These are phyloP conservation scores for Lanmaoa rubissima DNA, from an alignment of 768 basidiomycete genomes.

Conservation along the genomic window DNA sequence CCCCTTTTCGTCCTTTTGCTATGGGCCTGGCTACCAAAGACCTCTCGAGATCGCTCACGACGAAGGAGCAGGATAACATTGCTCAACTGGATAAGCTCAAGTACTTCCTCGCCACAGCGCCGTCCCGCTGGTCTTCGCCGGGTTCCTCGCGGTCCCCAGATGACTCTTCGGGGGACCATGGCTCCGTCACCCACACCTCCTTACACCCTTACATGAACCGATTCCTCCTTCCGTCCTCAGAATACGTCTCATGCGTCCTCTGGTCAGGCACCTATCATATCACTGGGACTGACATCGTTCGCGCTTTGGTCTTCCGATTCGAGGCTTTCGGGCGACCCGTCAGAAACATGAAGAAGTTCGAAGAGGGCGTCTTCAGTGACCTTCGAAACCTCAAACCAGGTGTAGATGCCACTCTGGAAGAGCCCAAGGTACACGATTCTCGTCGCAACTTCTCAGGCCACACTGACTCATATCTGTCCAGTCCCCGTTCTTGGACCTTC, in stretches of 20 bases:
- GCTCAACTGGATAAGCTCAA: constrained; percentile 82
- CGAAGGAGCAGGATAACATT: constrained; percentile 65
- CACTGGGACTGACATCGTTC: constrained; percentile 95
- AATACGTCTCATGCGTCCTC: constrained; percentile 86
- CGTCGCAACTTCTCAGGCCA: neutral
- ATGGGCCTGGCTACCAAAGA: constrained; percentile 31
- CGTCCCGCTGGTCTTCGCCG: constrained; percentile 60
- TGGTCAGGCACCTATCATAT: constrained; percentile 94
- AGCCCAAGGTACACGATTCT: constrained; percentile 75
- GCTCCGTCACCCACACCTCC: constrained; percentile 41
- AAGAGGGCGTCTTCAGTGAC: constrained; percentile 95
- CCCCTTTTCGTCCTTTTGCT: constrained; percentile 15
- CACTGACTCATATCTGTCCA: constrained; percentile 29
- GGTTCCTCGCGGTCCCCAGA: constrained; percentile 30
- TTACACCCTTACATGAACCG: constrained; percentile 79
- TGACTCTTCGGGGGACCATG: constrained; percentile 13
- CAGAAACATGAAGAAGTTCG: constrained; percentile 93
- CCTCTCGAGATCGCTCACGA: constrained; percentile 49
- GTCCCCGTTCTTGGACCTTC: constrained; percentile 89
- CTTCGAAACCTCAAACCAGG: constrained; percentile 93
- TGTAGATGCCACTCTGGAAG: constrained; percentile 87
- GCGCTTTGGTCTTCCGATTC: constrained; percentile 92
- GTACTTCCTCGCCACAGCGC: constrained; percentile 86
- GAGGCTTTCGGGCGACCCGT: constrained; percentile 92
- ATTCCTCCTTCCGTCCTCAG: constrained; percentile 84